Conservation (phyloP, 768 basidiomycete species). For the Suillus subalutaceus region DNA sequence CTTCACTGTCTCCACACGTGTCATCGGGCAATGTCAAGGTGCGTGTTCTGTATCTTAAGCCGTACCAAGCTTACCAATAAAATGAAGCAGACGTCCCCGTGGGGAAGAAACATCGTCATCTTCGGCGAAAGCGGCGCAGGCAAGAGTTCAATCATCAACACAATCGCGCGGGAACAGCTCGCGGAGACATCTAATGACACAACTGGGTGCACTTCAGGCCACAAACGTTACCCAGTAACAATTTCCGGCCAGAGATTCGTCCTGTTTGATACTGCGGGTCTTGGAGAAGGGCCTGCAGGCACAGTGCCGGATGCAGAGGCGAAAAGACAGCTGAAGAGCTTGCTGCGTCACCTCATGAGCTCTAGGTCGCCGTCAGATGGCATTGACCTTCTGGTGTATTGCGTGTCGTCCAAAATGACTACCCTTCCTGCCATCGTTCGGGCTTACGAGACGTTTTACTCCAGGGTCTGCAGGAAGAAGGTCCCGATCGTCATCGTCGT, state of each 20-base stretch:
- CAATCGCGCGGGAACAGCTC: constrained; percentile 29
- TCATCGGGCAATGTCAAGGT: no score
- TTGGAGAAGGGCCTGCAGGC: constrained; percentile 33
- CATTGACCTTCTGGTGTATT: constrained; percentile 26
- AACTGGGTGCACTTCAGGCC: constrained; percentile 38
- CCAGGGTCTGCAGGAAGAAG: constrained; percentile 36
- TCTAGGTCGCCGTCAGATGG: constrained; percentile 11
- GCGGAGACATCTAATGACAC: constrained; percentile 35
- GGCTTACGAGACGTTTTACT: constrained; percentile 29
- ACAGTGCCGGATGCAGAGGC: constrained; percentile 28
- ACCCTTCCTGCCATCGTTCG: constrained; percentile 28
- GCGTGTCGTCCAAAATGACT: constrained; percentile 30
- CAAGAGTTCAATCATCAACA: constrained; percentile 47
- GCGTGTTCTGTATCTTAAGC: no score
- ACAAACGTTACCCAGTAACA: constrained; percentile 24
- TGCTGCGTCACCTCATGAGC: constrained; percentile 35
- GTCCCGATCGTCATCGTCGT: constrained; percentile 35
- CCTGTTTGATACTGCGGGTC: constrained; percentile 36
- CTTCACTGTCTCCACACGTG: not conserved
- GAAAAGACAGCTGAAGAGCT: constrained; percentile 20
- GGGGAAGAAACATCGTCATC: constrained; percentile 36
- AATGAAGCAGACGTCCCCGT: not conserved
- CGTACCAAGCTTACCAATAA: not conserved
- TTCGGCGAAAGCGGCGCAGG: constrained; percentile 45
- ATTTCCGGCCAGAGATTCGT: constrained; percentile 22